phyloP scores from a whole-genome alignment of 129 eudicot species.

The Calendula officinalis region DNA sequence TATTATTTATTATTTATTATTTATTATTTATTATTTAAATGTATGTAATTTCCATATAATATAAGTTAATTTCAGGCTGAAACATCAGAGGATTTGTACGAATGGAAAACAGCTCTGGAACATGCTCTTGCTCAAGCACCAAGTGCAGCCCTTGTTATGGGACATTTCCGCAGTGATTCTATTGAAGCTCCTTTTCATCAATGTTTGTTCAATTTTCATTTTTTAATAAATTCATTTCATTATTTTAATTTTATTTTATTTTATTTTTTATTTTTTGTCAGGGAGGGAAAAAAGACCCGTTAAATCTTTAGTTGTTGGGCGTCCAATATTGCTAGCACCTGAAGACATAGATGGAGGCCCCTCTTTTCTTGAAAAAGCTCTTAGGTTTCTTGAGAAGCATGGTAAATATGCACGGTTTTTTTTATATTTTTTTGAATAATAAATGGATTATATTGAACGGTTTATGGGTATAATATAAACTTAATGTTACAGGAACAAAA shows the following conservation, averaged over 20 bases:
- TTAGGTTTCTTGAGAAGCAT: slow-evolving; percentile 80
- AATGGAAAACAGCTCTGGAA: slow-evolving; percentile 78
- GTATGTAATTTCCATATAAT: background rate
- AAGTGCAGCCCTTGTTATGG: slow-evolving; percentile 96
- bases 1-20: background rate
- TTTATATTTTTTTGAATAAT: background rate
- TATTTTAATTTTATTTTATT: slow-evolving; percentile 3
- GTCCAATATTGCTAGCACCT: slow-evolving; percentile 86
- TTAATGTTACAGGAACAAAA: slow-evolving; percentile 52
- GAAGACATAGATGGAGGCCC: slow-evolving; percentile 99
- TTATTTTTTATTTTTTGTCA: slow-evolving; percentile 19
- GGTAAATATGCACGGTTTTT: slow-evolving; percentile 39
- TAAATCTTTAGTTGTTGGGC: slow-evolving; percentile 91
- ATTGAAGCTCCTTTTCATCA: slow-evolving; percentile 85
- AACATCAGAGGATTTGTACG: slow-evolving; percentile 77
- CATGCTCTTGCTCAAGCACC: slow-evolving; percentile 79
- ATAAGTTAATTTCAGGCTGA: slow-evolving; percentile 59
- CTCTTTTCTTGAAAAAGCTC: slow-evolving; percentile 93
- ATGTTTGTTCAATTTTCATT: slow-evolving; percentile 45
- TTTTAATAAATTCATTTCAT: background rate
- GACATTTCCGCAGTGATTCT: slow-evolving; percentile 78
- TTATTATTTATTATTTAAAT: too few species aligned
- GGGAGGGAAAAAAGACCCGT: slow-evolving; percentile 89
- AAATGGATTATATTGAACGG: background rate
- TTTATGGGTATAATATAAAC: background rate